phyloP scores from a whole-genome alignment of 352 stramenopile genomes.

The Phytophthora pistaciae region DNA sequence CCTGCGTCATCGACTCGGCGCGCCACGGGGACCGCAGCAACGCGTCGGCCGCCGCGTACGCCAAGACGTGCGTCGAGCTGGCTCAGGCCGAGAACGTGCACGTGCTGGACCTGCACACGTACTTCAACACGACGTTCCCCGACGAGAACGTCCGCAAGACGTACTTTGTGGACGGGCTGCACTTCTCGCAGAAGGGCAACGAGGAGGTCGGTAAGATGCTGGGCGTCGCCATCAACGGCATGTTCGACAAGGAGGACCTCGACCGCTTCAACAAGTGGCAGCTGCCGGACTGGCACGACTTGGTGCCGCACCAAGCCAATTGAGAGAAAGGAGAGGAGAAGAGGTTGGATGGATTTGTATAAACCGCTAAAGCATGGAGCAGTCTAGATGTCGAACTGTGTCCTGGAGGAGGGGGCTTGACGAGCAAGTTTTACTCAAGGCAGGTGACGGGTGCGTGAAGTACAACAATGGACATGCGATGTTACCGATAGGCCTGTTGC shows the following conservation, averaged over 20 bases:
- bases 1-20: conserved; percentile 48
- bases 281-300: conserved; percentile 51
- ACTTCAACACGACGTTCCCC: conserved; percentile 57
- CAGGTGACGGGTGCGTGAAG: no score
- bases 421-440: no score
- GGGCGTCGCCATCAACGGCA: conserved; percentile 34
- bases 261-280: conserved; percentile 44
- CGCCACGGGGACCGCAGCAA: conserved; percentile 56
- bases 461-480: no score
- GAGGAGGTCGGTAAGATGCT: conserved; percentile 40
- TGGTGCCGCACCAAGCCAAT: conserved; percentile 28
- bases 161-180: conserved; percentile 59
- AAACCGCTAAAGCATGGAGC: background rate
- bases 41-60: conserved; percentile 53
- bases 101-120: conserved; percentile 59
- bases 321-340: background rate
- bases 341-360: background rate
- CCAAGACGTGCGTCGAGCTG: conserved; percentile 52
- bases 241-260: conserved; percentile 38
- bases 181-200: conserved; percentile 66
- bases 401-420: no score
- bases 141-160: conserved; percentile 33
- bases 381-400: no score
- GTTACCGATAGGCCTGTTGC: no score
- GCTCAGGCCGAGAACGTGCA: conserved; percentile 42